Evolutionary conservation across 805 yeast genomes (phyloP).

Genomic region (Saccharomycopsis oosterbeekiorum): DNA sequence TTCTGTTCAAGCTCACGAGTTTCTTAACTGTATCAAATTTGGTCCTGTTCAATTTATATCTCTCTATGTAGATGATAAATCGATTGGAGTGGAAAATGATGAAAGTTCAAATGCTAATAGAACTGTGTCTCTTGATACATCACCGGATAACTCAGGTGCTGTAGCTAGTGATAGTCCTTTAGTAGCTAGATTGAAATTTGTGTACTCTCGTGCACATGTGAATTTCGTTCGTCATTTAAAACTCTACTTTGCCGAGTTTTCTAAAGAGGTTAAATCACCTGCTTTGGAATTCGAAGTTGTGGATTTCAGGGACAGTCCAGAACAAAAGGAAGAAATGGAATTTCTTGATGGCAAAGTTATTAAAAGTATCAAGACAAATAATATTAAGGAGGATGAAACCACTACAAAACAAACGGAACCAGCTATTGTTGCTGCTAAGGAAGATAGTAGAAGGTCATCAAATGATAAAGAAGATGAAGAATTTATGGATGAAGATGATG

Average conservation of each 20-base stretch:
- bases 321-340: not conserved
- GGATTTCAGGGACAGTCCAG: conserved; percentile 1
- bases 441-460: not conserved
- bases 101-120: not conserved
- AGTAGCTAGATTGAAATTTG: conserved; percentile 13
- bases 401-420: not conserved
- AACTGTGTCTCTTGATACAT: not conserved
- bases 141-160: not conserved
- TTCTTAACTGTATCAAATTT: conserved; percentile 17
- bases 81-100: not conserved
- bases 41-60: conserved; percentile 17
- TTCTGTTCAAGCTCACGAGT: conserved; percentile 11
- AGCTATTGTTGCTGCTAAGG: not conserved
- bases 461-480: not conserved
- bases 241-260: conserved; percentile 13
- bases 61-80: not conserved
- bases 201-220: conserved; percentile 13
- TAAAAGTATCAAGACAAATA: not conserved
- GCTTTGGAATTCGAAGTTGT: conserved; percentile 11
- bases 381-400: not conserved
- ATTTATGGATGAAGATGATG: conserved; percentile 3
- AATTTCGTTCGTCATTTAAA: conserved; percentile 16
- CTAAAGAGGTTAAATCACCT: conserved; percentile 15
- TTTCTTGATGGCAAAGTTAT: not conserved
- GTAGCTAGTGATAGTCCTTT: not conserved